Evolutionary conservation across 2,329 filamentous ascomycete genomes (phyloP).

Genomic region (Ophiostoma piceae): DNA sequence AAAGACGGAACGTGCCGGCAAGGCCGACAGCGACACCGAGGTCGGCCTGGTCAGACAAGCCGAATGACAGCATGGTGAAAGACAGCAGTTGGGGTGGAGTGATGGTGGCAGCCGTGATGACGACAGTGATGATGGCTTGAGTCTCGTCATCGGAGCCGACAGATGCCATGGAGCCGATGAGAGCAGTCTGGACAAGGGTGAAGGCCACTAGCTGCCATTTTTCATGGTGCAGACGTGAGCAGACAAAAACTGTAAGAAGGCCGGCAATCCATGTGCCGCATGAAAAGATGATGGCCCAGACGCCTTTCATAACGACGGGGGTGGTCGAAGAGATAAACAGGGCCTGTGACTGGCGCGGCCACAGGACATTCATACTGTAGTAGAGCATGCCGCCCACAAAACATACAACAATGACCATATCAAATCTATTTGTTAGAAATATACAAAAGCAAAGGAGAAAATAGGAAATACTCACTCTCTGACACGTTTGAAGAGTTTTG

Average conservation of each 20-base stretch:
- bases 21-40: slow-evolving; percentile 37
- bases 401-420: slow-evolving; percentile 32
- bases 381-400: slow-evolving; percentile 35
- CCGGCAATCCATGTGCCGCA: slow-evolving; percentile 34
- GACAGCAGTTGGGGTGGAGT: slow-evolving; percentile 32
- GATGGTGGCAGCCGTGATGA: slow-evolving; percentile 32
- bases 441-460: no score
- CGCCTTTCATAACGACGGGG: slow-evolving; percentile 29
- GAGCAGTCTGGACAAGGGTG: slow-evolving; percentile 34
- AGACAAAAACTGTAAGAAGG: slow-evolving; percentile 32
- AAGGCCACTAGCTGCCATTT: slow-evolving; percentile 37
- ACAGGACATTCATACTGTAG: slow-evolving; percentile 34
- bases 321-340: slow-evolving; percentile 36
- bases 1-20: slow-evolving; percentile 32
- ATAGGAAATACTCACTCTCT: slow-evolving; percentile 20
- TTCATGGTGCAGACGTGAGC: slow-evolving; percentile 34
- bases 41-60: slow-evolving; percentile 35
- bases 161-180: slow-evolving; percentile 36
- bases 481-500: slow-evolving; percentile 30
- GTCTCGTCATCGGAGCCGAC: slow-evolving; percentile 33
- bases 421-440: slow-evolving; percentile 21
- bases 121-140: slow-evolving; percentile 35
- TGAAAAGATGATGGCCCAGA: slow-evolving; percentile 32
- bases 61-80: slow-evolving; percentile 30
- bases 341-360: slow-evolving; percentile 37